Conservation (phyloP, 108 stramenopile species). For the Craspedostauros australis region DNA sequence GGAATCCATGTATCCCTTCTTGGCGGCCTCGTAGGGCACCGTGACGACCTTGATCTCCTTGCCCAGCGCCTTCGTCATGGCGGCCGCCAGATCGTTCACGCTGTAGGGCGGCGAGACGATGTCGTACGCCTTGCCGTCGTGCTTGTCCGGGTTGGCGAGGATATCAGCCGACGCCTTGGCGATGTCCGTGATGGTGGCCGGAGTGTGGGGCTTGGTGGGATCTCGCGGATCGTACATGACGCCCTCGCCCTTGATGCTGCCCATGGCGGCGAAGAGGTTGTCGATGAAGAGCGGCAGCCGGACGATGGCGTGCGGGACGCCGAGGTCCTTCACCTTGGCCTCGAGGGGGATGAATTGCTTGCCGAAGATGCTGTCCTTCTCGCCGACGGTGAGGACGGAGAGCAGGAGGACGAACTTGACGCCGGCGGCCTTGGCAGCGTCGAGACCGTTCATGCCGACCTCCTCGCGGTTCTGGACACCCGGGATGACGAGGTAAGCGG, state of each 20-base stretch:
- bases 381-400: constrained; percentile 12
- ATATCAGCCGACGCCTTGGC: constrained; percentile 21
- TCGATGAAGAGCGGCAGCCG: constrained; percentile 25
- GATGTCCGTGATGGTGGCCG: constrained; percentile 10
- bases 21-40: constrained; percentile 4
- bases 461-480: constrained; percentile 10
- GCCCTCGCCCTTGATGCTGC: neutral
- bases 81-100: constrained; percentile 15
- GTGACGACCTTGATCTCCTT: constrained; percentile 6
- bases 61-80: neutral
- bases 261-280: constrained; percentile 6
- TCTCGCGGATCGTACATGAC: constrained; percentile 12
- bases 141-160: constrained; percentile 2
- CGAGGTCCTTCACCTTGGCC: constrained; percentile 5
- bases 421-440: constrained; percentile 20
- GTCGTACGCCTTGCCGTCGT: constrained; percentile 10
- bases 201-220: constrained; percentile 3
- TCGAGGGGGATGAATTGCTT: constrained; percentile 15
- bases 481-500: constrained; percentile 17
- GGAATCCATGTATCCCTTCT: neutral
- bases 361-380: constrained; percentile 21
- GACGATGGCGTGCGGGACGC: constrained; percentile 10
- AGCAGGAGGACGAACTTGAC: constrained; percentile 15
- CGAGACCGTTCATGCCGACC: constrained; percentile 10
- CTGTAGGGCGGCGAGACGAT: constrained; percentile 14